Base-by-base conservation (phyloP, 2,329 filamentous ascomycete species). In the Parascedosporium putredinis region DNA sequence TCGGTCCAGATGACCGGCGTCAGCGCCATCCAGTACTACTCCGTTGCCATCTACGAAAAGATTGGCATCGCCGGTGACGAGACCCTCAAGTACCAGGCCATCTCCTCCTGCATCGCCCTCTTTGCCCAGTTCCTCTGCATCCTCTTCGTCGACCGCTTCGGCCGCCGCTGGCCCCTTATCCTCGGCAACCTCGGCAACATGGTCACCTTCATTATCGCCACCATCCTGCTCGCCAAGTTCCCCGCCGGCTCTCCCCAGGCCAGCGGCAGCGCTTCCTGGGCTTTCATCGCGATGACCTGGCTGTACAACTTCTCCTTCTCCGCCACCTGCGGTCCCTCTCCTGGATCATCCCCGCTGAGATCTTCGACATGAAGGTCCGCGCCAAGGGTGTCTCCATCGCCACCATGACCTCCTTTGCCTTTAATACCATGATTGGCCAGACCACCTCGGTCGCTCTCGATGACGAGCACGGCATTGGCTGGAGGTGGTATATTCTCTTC, bases 231-330 rank as follows among this genome's bases (percentile, higher is more conserved):
- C 64, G 63, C 72, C 40, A 57, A 64, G 25, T 89, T 83, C 63
- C 84, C 84, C 1, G 84, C 1, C 0, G 50, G 31, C 12, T 22
- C 36, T 9, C 69, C 73, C 2, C 64, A 63, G 44, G 67, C 71
- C 51, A 63, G 63, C 52, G 65, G 65, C 36, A 67, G 70, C 4
- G 83, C 83, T 1, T 73, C 74, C 5, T 87, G 83, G 82, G 84
- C 79, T 1, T 91, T 90, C 64, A 90, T 90, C 53, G 59, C 53
- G 38, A 73, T 78, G 57, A 90, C 85, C 1, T 90, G 86, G 86
- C 62, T 86, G 1, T 90, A 87, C 72, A 89, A 90, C 66, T 84
- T 88, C 68, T 83, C 74, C 38, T 89, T 88, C 71, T 83, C 75
- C 3, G 74, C 75, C 29, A 84, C 83, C 2, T 86, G 82, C 52